Base-by-base conservation (phyloP, 768 basidiomycete genomes). In the Agrocybe praecox region DNA sequence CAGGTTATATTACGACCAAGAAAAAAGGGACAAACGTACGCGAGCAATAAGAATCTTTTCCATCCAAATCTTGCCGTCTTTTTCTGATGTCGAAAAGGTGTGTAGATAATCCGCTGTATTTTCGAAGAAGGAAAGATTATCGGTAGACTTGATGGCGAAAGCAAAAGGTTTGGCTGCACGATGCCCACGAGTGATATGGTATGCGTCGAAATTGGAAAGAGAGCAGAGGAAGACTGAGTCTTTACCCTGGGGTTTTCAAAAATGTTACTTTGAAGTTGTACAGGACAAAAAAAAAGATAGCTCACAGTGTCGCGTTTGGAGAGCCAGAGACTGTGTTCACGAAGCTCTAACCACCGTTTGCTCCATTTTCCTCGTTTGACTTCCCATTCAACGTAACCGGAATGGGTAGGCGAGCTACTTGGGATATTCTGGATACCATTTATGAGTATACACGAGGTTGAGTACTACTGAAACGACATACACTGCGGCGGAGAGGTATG, bases 311-410 rank as follows among this genome's bases (percentile, higher is more conserved):
- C 94, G 17, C 91, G 88, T 73, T 98, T 98, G 26, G 92, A 89
- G 34, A 96, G 68, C 82, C 88, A 96, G 52, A 98, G 67, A 57
- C 85, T 83, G 61, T 96, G 92, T 65, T 96, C 94, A 47, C 92
- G 81, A 22, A 97, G 81, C 64, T 88, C 86, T 67, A 99, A 77
- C 85, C 88, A 96, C 32, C 94, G 84, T 73, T 98, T 98, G 54
- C 79, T 88, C 97, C 96, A 99, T 72, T 97, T 97, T 33, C 94
- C 94, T 57, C 89, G 85, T 74, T 96, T 98, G 45, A 77, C 79
- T 75, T 96, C 93, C 83, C 87, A 91, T 69, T 98, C 92, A 22
- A 98, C 85, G 65, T 87, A 94, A 6, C 89, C 77, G 34, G 76
- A 74, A 65, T 76, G 71, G 19, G 69, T 73, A 7, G 82, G 77